These are phyloP conservation scores for Cladosporium colombiae DNA, from an alignment of 2,329 filamentous ascomycete genomes.

Conservation along the genomic window DNA sequence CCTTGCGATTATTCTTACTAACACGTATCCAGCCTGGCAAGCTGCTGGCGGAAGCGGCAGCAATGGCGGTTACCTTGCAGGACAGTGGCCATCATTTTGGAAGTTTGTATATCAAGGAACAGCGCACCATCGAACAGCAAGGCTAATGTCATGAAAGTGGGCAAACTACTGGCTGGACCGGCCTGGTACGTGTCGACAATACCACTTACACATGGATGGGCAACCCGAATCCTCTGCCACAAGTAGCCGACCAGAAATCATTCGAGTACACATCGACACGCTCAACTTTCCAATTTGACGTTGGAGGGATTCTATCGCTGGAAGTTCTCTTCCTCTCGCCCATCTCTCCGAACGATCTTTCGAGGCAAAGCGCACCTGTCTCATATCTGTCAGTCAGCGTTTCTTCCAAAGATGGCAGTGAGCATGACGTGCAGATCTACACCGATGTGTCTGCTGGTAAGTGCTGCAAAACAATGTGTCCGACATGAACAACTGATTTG, in stretches of 20 bases:
- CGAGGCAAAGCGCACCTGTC: conserved; percentile 67
- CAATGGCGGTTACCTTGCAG: conserved; percentile 67
- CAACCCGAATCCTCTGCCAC: conserved; percentile 46
- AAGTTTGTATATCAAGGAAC: conserved; percentile 21
- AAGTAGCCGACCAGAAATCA: conserved; percentile 59
- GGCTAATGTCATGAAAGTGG: conserved; percentile 34
- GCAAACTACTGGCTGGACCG: conserved; percentile 64
- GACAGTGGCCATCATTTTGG: conserved; percentile 69
- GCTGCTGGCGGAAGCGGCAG: conserved; percentile 58
- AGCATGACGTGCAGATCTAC: conserved; percentile 70
- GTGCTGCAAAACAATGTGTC: conserved; percentile 26
- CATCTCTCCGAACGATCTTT: conserved; percentile 65
- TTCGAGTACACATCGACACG: conserved; percentile 72
- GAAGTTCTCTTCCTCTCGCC: conserved; percentile 72
- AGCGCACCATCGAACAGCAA: too few relatives aligned
- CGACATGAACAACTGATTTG: conserved; percentile 14
- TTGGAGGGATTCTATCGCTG: conserved; percentile 62
- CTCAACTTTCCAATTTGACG: conserved; percentile 69
- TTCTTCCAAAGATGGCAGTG: conserved; percentile 60
- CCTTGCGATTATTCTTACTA: neutral
- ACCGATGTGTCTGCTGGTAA: conserved; percentile 69
- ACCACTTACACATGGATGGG: conserved; percentile 69
- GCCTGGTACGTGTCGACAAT: conserved; percentile 69
- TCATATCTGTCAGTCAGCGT: conserved; percentile 70
- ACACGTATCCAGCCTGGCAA: conserved; percentile 31